Base-by-base conservation (phyloP, 148 eudicot species). In the Amaranthus palmeri region DNA sequence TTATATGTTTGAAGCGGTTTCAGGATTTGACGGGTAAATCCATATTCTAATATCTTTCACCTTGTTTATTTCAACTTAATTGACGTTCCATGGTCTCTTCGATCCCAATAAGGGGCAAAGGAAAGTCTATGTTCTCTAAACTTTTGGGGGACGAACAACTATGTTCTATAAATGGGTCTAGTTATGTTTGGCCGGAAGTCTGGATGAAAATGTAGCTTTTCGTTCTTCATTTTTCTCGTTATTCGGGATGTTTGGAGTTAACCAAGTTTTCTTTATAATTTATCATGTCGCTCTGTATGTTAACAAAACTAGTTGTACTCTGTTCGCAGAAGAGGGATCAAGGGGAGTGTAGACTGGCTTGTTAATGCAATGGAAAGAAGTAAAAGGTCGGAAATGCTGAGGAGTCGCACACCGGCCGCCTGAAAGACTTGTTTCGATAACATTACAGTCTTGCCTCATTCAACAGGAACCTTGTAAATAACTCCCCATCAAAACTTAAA, bases 351-450 rank as follows among this genome's bases (percentile, higher is more conserved):
- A 50, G 86, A 89, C 52, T 95, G 98, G 98, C 96, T 95, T 3
- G 88, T 95, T 63, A 96, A 91, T 63, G 88, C 83, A 58, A 95
- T 95, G 97, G 97, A 86, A 73, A 89, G 91, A 80, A 95, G 98
- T 79, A 91, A 91, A 84, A 87, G 98, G 75, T 88, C 97, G 17
- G 93, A 95, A 74, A 85, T 81, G 83, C 80, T 95, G 79, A 81
- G 88, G 78, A 74, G 79, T 50, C 97, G 97, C 48, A 82, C 93
- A 54, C 86, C 83, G 25, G 75, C 77, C 68, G 50, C 72, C 69
- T 83, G 72, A 83, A 55, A 54, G 49, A 69, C 45, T 54, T 65
- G 56, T 51, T 41, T 41, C 18, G 44, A 47, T 62, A 36, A 15
- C 42, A 2, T 53, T 42, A 25, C 40, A 15, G 17, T 45, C 43